Evolutionary conservation across 768 basidiomycete species (phyloP).

Genomic region (Gloeophyllum trabeum): DNA sequence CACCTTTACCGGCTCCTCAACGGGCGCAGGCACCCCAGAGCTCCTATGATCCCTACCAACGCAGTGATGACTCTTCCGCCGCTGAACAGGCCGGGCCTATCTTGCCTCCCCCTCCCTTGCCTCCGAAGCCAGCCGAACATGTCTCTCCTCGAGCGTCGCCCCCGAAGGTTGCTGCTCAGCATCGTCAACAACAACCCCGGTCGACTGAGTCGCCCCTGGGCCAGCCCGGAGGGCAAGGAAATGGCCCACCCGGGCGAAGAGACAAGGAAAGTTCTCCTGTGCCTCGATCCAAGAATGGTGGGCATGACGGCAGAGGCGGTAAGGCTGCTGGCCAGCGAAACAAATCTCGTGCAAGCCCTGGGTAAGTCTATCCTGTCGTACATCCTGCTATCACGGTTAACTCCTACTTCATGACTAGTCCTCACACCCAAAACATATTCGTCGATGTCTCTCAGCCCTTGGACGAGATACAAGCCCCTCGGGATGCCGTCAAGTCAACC

Average conservation of each 20-base stretch:
- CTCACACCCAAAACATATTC: slow-evolving; percentile 55
- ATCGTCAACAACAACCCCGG: slow-evolving; percentile 31
- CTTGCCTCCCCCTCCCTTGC: slow-evolving; percentile 48
- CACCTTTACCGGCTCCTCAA: slow-evolving; percentile 16
- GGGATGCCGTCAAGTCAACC: slow-evolving; percentile 76
- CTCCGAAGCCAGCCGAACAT: slow-evolving; percentile 38
- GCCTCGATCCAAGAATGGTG: slow-evolving; percentile 32
- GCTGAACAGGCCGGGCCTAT: slow-evolving; percentile 23
- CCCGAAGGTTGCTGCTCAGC: slow-evolving; percentile 44
- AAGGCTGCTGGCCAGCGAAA: slow-evolving; percentile 29
- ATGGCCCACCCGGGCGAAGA: too few relatives aligned
- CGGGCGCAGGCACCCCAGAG: slow-evolving; percentile 1
- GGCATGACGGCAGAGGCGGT: slow-evolving; percentile 25
- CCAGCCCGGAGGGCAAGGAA: slow-evolving; percentile 8
- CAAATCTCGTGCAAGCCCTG: slow-evolving; percentile 46
- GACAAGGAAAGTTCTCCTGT: slow-evolving; percentile 69
- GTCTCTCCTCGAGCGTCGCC: slow-evolving; percentile 46
- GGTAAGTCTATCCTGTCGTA: slow-evolving; percentile 23
- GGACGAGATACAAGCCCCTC: slow-evolving; percentile 65
- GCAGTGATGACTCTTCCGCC: slow-evolving; percentile 3
- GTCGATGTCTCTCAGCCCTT: slow-evolving; percentile 68
- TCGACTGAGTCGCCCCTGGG: slow-evolving; percentile 38
- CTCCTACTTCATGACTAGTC: slow-evolving; percentile 21
- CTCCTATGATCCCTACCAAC: not conserved
- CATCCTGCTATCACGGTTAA: not conserved